Percentiles rank a stretch among this genome's conserved stretches.
phyloP scores from a whole-genome alignment of 257 asterid genomes.

The Oldenlandia corymbosa region DNA sequence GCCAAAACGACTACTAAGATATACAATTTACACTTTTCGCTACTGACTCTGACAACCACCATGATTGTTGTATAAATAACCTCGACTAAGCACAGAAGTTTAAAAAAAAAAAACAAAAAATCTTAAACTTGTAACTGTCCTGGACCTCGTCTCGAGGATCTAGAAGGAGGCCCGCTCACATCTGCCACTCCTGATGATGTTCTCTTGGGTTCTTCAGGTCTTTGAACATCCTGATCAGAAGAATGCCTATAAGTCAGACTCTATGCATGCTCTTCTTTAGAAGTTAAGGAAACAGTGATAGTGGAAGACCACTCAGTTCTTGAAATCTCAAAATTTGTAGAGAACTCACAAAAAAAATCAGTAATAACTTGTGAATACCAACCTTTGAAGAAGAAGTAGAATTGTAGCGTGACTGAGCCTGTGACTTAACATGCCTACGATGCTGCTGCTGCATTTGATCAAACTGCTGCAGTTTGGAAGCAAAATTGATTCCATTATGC shows the following conservation, averaged over 20 bases:
- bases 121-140: conserved; percentile 63
- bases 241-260: not conserved
- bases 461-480: conserved; percentile 62
- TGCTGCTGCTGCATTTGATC: conserved; percentile 76
- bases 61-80: conserved; percentile 27
- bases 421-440: conserved; percentile 50
- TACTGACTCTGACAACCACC: conserved; percentile 11
- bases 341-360: not conserved
- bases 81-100: conserved; percentile 17
- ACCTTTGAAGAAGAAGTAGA: conserved; percentile 62
- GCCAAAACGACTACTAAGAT: conserved; percentile 52
- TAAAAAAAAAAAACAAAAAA: not conserved
- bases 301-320: not conserved
- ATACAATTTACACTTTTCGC: conserved; percentile 64
- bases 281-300: not conserved
- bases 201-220: conserved; percentile 52
- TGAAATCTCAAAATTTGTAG: not conserved
- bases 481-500: conserved; percentile 59
- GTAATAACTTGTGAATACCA: conserved; percentile 14
- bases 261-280: not conserved
- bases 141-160: conserved; percentile 55
- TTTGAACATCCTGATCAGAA: conserved; percentile 55
- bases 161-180: conserved; percentile 51
- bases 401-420: conserved; percentile 38
- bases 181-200: conserved; percentile 37